Evolutionary conservation across 345 rosid species (phyloP).

Genomic region (Moringa oleifera): DNA sequence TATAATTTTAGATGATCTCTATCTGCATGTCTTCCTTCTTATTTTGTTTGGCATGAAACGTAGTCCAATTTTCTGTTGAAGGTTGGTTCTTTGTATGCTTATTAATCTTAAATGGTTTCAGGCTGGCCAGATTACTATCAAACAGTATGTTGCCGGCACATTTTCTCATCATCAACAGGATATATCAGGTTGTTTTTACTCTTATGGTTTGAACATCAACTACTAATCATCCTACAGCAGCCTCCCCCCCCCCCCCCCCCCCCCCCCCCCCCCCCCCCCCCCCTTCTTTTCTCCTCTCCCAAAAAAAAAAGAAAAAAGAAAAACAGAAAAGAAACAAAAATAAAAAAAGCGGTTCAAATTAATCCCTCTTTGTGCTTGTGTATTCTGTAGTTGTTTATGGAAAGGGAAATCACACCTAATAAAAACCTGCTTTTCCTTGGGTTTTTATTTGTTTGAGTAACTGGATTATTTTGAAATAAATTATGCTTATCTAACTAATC

Average conservation of each 20-base stretch:
- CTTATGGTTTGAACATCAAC: conserved; percentile 1
- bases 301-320: too few relatives aligned
- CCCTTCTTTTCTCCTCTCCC: too few relatives aligned
- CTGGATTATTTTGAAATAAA: neutral
- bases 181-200: conserved; percentile 63
- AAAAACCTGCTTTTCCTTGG: neutral
- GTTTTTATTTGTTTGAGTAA: neutral
- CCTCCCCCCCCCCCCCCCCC: too few relatives aligned
- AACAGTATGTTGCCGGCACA: conserved; percentile 54
- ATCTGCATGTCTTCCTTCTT: conserved; percentile 1
- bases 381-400: neutral
- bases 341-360: neutral
- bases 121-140: conserved; percentile 71
- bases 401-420: neutral
- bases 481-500: neutral
- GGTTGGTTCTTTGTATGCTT: conserved; percentile 15
- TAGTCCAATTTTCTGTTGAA: neutral
- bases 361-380: neutral
- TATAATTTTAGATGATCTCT: neutral
- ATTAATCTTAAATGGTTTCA: conserved; percentile 42
- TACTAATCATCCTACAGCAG: neutral
- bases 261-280: too few relatives aligned
- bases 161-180: conserved; percentile 70
- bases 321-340: too few relatives aligned
- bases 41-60: neutral